Evolutionary conservation across 441 rosid species (phyloP).

Genomic region (Brassica balearica): DNA sequence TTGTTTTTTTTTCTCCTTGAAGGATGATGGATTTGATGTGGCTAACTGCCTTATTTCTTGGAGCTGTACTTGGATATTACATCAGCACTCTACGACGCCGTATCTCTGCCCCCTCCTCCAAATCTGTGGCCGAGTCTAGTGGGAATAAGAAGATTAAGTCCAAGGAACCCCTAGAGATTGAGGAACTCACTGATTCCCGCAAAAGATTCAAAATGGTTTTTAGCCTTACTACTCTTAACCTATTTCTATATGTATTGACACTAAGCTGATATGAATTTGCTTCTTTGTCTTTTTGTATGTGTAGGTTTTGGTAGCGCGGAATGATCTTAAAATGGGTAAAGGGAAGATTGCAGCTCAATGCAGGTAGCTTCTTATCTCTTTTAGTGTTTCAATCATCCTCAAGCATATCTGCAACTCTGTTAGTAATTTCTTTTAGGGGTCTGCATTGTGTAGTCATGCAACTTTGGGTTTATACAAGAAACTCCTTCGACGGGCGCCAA

Average conservation of each 20-base stretch:
- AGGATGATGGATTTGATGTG: slow-evolving; percentile 66
- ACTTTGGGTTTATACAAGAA: slow-evolving; percentile 93
- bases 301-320: slow-evolving; percentile 91
- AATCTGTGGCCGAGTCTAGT: slow-evolving; percentile 36
- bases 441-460: slow-evolving; percentile 75
- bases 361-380: slow-evolving; percentile 54
- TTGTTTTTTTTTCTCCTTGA: slow-evolving; percentile 12
- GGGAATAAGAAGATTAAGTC: slow-evolving; percentile 50
- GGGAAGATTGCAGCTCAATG: slow-evolving; percentile 99
- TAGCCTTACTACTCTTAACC: neutral
- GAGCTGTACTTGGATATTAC: slow-evolving; percentile 84
- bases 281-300: slow-evolving; percentile 13
- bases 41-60: slow-evolving; percentile 73
- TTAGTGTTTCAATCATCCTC: neutral
- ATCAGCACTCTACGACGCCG: slow-evolving; percentile 57
- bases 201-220: slow-evolving; percentile 85
- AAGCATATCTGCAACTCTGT: neutral
- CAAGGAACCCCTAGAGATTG: slow-evolving; percentile 79
- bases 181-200: slow-evolving; percentile 75
- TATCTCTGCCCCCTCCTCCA: slow-evolving; percentile 46
- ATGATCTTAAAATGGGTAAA: slow-evolving; percentile 98
- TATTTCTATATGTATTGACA: neutral
- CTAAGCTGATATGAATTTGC: slow-evolving; percentile 19
- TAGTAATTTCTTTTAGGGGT: neutral
- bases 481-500: slow-evolving; percentile 79